phyloP scores from a whole-genome alignment of 768 basidiomycete species.

The Paxillus ammoniavirescens region DNA sequence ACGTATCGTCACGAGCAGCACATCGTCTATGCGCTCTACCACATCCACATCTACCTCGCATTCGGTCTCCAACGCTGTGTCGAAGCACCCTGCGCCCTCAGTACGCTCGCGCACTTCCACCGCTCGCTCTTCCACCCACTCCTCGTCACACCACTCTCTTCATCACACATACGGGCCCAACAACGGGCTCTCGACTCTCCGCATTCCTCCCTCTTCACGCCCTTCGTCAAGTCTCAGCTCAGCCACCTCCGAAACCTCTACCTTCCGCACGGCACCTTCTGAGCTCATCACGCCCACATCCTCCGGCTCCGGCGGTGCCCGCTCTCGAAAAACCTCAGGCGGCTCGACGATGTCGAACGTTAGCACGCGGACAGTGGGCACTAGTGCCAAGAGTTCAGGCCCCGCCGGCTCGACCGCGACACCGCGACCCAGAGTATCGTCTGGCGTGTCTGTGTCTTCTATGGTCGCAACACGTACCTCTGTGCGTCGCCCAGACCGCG shows the following conservation, averaged over 20 bases:
- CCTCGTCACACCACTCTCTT: conserved; percentile 9
- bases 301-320: conserved; percentile 18
- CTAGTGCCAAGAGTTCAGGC: conserved; percentile 14
- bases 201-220: conserved; percentile 30
- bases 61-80: background rate
- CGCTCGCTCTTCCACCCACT: conserved; percentile 26
- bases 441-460: conserved; percentile 25
- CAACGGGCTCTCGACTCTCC: conserved; percentile 27
- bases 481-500: conserved; percentile 24
- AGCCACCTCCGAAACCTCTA: conserved; percentile 27
- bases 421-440: background rate
- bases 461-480: conserved; percentile 18
- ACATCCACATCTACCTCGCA: conserved; percentile 7
- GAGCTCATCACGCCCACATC: conserved; percentile 30
- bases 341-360: conserved; percentile 30
- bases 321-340: conserved; percentile 28
- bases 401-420: too few relatives aligned
- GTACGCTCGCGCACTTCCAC: conserved; percentile 17
- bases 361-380: conserved; percentile 32
- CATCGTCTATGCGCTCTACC: conserved; percentile 23
- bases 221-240: conserved; percentile 30
- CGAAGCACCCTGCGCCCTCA: conserved; percentile 16
- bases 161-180: conserved; percentile 12
- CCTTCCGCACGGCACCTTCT: conserved; percentile 31
- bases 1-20: conserved; percentile 26